These are phyloP conservation scores for Perkinsela sp. DNA, from an alignment of 208 protist genomes.

Conservation along the genomic window DNA sequence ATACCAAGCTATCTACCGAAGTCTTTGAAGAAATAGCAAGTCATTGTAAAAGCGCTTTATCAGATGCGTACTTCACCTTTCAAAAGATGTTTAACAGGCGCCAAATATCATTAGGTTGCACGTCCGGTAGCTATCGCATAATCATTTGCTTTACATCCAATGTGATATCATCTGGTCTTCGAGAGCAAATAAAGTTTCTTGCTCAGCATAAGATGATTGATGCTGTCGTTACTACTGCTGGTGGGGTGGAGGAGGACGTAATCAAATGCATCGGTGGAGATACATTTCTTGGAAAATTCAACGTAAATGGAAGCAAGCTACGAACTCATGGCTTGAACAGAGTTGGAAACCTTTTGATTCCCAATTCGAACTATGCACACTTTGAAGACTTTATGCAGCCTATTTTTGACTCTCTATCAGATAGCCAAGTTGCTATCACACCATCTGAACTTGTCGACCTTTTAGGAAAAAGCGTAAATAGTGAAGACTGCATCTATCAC, in stretches of 20 bases:
- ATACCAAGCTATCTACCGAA: too few relatives aligned
- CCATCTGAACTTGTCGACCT: slow-evolving; percentile 83
- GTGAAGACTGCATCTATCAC: slow-evolving; percentile 81
- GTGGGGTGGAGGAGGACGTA: slow-evolving; percentile 98
- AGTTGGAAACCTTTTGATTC: slow-evolving; percentile 97
- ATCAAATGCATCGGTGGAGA: slow-evolving; percentile 89
- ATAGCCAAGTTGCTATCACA: slow-evolving; percentile 62
- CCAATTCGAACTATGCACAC: slow-evolving; percentile 96
- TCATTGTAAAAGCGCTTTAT: too few relatives aligned
- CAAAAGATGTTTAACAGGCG: too few relatives aligned
- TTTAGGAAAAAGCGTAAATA: slow-evolving; percentile 81
- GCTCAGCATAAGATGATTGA: slow-evolving; percentile 80
- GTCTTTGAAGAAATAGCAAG: too few relatives aligned
- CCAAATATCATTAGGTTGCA: too few relatives aligned
- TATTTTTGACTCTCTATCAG: slow-evolving; percentile 69
- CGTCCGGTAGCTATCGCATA: slow-evolving; percentile 32
- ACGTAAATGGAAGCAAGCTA: slow-evolving; percentile 58
- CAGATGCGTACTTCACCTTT: too few relatives aligned
- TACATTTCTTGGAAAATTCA: slow-evolving; percentile 79
- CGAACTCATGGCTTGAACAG: slow-evolving; percentile 76
- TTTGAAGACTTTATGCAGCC: slow-evolving; percentile 99
- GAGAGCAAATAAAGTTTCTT: slow-evolving; percentile 88
- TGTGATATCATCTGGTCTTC: slow-evolving; percentile 89
- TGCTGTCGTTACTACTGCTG: slow-evolving; percentile 88
- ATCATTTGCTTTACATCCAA: slow-evolving; percentile 99